Evolutionary conservation across 768 basidiomycete genomes (phyloP).

Genomic region (Tephrocybe sp.): DNA sequence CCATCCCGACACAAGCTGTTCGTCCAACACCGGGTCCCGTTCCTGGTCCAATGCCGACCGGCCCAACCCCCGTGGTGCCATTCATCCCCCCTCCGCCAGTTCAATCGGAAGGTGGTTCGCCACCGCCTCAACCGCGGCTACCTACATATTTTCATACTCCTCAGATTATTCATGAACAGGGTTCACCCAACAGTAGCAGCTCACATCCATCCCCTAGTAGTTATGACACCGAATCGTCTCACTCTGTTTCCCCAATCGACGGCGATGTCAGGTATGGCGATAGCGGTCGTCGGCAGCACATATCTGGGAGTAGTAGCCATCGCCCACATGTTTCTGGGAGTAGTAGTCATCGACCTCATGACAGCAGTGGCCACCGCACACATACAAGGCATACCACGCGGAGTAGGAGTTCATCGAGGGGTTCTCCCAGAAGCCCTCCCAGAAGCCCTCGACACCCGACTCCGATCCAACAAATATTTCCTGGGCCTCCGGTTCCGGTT

Average conservation of each 20-base stretch:
- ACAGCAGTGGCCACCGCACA: neutral
- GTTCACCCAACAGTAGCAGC: constrained; percentile 1
- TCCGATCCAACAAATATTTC: neutral
- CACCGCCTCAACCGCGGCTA: too few species aligned
- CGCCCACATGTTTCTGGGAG: neutral
- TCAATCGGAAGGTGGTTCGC: neutral
- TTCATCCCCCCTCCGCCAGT: constrained; percentile 12
- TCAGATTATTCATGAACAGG: neutral
- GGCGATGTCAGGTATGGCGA: too few species aligned
- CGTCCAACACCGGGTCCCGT: constrained; percentile 16
- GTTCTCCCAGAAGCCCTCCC: neutral
- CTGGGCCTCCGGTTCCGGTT: constrained; percentile 12
- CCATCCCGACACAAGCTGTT: too few species aligned
- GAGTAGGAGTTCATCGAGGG: constrained; percentile 4
- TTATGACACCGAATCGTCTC: neutral
- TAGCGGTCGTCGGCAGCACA: neutral
- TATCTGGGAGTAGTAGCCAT: neutral
- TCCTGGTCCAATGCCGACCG: constrained; percentile 12
- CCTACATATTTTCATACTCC: constrained; percentile 3
- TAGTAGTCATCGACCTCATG: neutral
- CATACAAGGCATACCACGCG: neutral
- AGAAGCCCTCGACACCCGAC: neutral
- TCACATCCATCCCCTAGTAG: too few species aligned
- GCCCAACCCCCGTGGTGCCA: neutral
- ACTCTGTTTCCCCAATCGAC: neutral